A percentile compares a stretch with the other conserved stretches of the same genome.
These are phyloP conservation scores for Fusarium sp. DNA, from an alignment of 2,329 filamentous ascomycete genomes.

Conservation along the genomic window DNA sequence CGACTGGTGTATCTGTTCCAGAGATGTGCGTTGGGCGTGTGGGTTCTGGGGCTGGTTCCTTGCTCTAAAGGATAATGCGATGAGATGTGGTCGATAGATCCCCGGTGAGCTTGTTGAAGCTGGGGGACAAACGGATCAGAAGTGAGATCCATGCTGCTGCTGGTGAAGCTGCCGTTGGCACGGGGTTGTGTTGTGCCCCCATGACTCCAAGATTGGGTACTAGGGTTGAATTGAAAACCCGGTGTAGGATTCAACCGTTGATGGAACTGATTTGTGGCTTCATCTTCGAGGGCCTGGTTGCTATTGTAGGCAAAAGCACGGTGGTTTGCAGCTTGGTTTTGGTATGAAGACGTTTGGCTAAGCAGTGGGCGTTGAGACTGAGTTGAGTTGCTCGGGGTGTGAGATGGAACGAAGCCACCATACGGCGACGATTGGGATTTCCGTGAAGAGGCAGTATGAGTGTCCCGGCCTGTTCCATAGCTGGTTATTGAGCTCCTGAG, in stretches of 20 bases:
- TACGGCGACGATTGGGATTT: constrained; percentile 58
- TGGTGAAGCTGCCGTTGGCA: constrained; percentile 53
- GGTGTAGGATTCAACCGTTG: constrained; percentile 49
- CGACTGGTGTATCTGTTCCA: constrained; percentile 58
- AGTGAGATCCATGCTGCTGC: constrained; percentile 46
- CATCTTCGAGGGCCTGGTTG: constrained; percentile 56
- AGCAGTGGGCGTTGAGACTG: constrained; percentile 64
- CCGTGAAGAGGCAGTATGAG: constrained; percentile 70
- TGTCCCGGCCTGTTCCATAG: constrained; percentile 64
- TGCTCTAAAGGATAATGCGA: constrained; percentile 53
- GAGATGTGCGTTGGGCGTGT: constrained; percentile 53
- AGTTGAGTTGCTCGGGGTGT: constrained; percentile 62
- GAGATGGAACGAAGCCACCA: constrained; percentile 42
- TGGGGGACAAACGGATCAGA: constrained; percentile 52
- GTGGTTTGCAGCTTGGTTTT: constrained; percentile 59
- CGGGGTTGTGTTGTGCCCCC: constrained; percentile 48
- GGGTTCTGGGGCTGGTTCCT: constrained; percentile 47
- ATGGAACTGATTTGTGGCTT: constrained; percentile 54
- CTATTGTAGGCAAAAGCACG: constrained; percentile 57
- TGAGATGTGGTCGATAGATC: constrained; percentile 59
- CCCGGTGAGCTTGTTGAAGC: constrained; percentile 53
- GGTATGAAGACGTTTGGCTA: constrained; percentile 64
- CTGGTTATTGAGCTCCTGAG: constrained; percentile 58
- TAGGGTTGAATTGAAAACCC: constrained; percentile 64
- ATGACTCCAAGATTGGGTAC: constrained; percentile 63